Evolutionary conservation across 1,284 basidiomycete species (phyloP).

Genomic region (Cryptococcus sp.): DNA sequence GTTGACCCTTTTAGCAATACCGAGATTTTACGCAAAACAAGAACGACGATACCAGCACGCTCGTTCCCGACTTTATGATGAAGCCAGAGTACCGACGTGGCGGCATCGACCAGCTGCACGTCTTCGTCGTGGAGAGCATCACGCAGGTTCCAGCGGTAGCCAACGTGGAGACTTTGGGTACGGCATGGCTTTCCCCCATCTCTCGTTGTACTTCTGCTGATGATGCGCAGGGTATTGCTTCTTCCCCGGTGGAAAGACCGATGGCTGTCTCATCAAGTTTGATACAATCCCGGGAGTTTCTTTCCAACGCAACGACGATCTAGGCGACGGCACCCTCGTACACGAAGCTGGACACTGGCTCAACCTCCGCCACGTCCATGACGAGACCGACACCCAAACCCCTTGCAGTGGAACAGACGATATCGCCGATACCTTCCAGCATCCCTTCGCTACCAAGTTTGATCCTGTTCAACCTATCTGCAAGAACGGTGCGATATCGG

Average conservation of each 20-base stretch:
- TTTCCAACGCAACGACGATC: background rate
- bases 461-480: background rate
- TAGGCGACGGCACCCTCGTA: background rate
- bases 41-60: background rate
- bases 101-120: background rate
- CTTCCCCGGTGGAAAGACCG: background rate
- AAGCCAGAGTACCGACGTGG: background rate
- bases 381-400: background rate
- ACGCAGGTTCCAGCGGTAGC: background rate
- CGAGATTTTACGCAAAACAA: background rate
- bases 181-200: no score
- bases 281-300: background rate
- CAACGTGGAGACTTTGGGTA: background rate
- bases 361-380: background rate
- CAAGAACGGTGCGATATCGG: background rate
- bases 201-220: background rate
- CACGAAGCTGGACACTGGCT: slow-evolving; percentile 1
- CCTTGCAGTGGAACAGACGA: background rate
- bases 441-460: background rate
- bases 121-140: background rate
- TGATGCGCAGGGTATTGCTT: background rate
- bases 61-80: background rate
- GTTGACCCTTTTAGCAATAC: background rate
- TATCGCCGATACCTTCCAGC: background rate
- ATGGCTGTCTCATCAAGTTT: background rate